phyloP scores from a whole-genome alignment of 2,329 filamentous ascomycete genomes.

The Acephala macrosclerotiorum region DNA sequence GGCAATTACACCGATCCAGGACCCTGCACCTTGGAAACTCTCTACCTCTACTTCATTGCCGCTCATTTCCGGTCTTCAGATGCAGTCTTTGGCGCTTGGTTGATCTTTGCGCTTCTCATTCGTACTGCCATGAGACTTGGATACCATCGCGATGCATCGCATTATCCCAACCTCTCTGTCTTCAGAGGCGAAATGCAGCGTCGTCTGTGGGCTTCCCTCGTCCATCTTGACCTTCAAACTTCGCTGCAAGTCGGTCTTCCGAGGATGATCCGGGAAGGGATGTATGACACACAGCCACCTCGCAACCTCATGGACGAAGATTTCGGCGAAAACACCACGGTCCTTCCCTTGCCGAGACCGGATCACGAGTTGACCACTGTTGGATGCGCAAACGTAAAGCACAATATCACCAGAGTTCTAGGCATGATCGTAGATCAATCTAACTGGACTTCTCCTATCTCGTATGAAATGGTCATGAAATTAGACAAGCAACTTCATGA shows the following conservation, averaged over 20 bases:
- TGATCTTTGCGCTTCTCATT: constrained; percentile 58
- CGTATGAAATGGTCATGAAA: constrained; percentile 57
- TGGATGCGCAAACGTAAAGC: constrained; percentile 60
- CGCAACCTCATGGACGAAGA: constrained; percentile 71
- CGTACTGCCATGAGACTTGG: constrained; percentile 65
- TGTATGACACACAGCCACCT: constrained; percentile 67
- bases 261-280: constrained; percentile 68
- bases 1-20: constrained; percentile 59
- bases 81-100: constrained; percentile 60
- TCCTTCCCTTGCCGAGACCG: constrained; percentile 63
- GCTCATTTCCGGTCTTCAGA: constrained; percentile 59
- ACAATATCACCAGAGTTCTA: constrained; percentile 55
- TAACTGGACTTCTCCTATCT: constrained; percentile 55
- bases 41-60: constrained; percentile 59
- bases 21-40: constrained; percentile 56
- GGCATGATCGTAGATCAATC: constrained; percentile 59
- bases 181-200: constrained; percentile 69
- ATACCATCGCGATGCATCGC: constrained; percentile 61
- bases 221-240: constrained; percentile 68
- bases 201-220: constrained; percentile 60
- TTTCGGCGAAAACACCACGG: constrained; percentile 61
- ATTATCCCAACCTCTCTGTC: constrained; percentile 54
- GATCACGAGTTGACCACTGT: constrained; percentile 62
- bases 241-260: constrained; percentile 74
- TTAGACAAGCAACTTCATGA: constrained; percentile 56